Base-by-base conservation (phyloP, 148 eudicot species). In the Drosera capensis region DNA sequence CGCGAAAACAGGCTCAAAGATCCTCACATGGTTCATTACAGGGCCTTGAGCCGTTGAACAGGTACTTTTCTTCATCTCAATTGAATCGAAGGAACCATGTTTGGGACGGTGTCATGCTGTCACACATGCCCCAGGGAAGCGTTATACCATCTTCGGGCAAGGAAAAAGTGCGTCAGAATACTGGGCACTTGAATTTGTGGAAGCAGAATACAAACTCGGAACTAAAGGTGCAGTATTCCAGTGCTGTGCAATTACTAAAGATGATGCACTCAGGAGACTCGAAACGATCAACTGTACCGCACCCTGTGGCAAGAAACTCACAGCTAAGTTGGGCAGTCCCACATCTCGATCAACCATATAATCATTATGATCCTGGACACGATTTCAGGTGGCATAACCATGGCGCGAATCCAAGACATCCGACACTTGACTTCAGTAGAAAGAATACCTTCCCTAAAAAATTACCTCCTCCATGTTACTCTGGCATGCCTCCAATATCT, bases 221-320 rank as follows among this genome's bases (percentile, higher is more conserved):
- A 14, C 31, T 23, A 36, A 21, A 51, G 18, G 7, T 35, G 11
- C 43, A 56, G 29, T n/a, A 39, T 39, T 53, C 53, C n/a, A 23
- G 9, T 8, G 78, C 80, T 39, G 59, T 78, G 80, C 78, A 68
- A 38, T 49, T 78, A 58, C 74, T 78, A 5, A 71, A 74, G 62
- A 66, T 78, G 40, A 71, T 78, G 67, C 55, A 51, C 31, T 62
- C 64, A 42, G 70, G 61, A 12, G 58, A 75, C 11, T 31, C 39
- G 12, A 50, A 51, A 40, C 45, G 34, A 21, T 58, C 68, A 42
- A 55, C 41, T 60, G 14, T 57, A 24, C 31, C 63, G 8, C 57
- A 45, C n/a, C 53, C 45, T 62, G 25, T 53, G 25, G 63, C 6
- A 47, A 58, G 38, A 34, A 34, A 11, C 38, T 11, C n/a, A 15